phyloP scores from a whole-genome alignment of 129 eudicot species.

The Tagetes erecta region DNA sequence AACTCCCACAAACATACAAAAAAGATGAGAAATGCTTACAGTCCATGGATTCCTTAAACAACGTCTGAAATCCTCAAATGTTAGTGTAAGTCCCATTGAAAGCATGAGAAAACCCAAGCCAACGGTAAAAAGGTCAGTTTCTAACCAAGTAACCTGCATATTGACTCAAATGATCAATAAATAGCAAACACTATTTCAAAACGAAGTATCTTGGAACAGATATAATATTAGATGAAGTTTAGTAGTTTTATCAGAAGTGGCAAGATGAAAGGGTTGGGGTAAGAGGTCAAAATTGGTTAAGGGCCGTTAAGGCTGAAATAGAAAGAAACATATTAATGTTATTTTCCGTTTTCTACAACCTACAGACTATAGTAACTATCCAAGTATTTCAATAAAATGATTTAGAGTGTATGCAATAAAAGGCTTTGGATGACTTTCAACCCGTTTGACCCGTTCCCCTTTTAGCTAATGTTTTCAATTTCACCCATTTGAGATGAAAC shows the following conservation, averaged over 20 bases:
- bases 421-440: not conserved
- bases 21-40: slow-evolving; percentile 45
- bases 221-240: not conserved
- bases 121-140: slow-evolving; percentile 89
- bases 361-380: not conserved
- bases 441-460: not conserved
- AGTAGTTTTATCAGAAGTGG: not conserved
- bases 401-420: not conserved
- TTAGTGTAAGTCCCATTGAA: slow-evolving; percentile 97
- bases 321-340: not conserved
- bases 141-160: slow-evolving; percentile 94
- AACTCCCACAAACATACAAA: not conserved
- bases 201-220: not conserved
- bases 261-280: not conserved
- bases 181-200: not conserved
- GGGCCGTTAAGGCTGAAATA: not conserved
- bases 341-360: not conserved
- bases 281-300: not conserved
- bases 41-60: slow-evolving; percentile 99
- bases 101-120: slow-evolving; percentile 99
- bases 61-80: slow-evolving; percentile 89
- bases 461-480: not conserved
- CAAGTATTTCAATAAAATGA: not conserved
- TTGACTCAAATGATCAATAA: slow-evolving; percentile 7
- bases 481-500: not conserved